phyloP scores from a whole-genome alignment of 352 stramenopile species.

The Blastocystis sp. region DNA sequence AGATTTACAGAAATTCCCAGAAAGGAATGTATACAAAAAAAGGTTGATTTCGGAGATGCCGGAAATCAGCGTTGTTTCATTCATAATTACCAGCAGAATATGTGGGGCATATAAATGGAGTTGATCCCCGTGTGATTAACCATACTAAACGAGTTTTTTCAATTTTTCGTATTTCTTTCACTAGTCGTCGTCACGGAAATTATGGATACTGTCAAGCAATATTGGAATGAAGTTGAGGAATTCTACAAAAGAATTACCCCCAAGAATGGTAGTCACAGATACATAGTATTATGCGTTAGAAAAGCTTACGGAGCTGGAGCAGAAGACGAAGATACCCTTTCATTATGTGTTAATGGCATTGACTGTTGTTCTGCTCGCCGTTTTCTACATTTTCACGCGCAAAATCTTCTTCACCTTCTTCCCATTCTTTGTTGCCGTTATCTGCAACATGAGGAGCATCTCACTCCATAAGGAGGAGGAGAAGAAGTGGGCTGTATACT shows the following conservation, averaged over 20 bases:
- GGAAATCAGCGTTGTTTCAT: background rate
- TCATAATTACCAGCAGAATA: background rate
- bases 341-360: constrained; percentile 23
- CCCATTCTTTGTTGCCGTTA: background rate
- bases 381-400: background rate
- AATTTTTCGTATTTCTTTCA: background rate
- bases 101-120: background rate
- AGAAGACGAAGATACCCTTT: background rate
- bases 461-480: constrained; percentile 9
- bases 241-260: constrained; percentile 23
- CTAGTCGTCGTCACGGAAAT: constrained; percentile 34
- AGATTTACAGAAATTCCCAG: no score
- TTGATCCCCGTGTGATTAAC: background rate
- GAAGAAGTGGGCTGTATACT: constrained; percentile 47
- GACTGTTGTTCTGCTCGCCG: background rate
- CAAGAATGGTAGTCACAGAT: background rate
- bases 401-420: constrained; percentile 9
- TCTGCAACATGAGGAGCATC: background rate
- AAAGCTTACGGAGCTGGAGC: background rate
- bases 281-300: background rate
- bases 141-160: background rate
- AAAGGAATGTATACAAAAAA: background rate
- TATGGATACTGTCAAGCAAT: constrained; percentile 46
- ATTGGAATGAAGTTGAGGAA: constrained; percentile 13
- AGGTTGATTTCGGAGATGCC: background rate